These are phyloP conservation scores for Nakataea oryzae DNA, from an alignment of 2,329 filamentous ascomycete genomes.

Conservation along the genomic window DNA sequence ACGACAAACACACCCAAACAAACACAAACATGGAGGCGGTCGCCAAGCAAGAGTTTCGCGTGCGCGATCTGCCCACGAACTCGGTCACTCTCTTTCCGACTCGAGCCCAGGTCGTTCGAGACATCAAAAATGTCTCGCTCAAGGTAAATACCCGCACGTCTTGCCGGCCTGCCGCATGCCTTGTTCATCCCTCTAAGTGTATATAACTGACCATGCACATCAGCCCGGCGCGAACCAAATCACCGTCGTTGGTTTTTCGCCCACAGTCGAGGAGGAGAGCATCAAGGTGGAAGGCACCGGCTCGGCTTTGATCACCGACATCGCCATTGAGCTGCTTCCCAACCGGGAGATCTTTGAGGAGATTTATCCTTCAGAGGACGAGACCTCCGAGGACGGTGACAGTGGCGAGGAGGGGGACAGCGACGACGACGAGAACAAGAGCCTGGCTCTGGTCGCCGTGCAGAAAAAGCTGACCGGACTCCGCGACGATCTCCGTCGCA, in stretches of 20 bases:
- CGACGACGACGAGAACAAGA: constrained; percentile 5
- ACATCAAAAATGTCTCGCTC: constrained; percentile 43
- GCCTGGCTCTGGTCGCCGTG: constrained; percentile 7
- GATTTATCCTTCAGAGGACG: constrained; percentile 34
- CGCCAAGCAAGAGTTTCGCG: constrained; percentile 37
- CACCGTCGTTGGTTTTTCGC: constrained; percentile 41
- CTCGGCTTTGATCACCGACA: constrained; percentile 49
- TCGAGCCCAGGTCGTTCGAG: constrained; percentile 48
- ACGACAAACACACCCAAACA: neutral
- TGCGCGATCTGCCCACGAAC: constrained; percentile 47
- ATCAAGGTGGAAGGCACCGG: constrained; percentile 51
- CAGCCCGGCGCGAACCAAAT: constrained; percentile 47
- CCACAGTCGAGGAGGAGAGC: constrained; percentile 41
- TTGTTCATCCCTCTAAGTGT: neutral
- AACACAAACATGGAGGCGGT: constrained; percentile 22
- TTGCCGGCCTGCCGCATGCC: neutral
- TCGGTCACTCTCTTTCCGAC: constrained; percentile 54
- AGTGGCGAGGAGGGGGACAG: constrained; percentile 12
- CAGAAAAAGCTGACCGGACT: constrained; percentile 20
- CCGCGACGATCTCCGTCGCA: constrained; percentile 16
- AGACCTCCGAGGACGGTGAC: constrained; percentile 18
- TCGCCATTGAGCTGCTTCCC: constrained; percentile 46
- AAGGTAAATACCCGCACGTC: constrained; percentile 22
- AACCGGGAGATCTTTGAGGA: constrained; percentile 45
- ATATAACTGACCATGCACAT: neutral